A percentile compares a stretch with the other conserved stretches of the same genome.
Conservation (phyloP, 495 filamentous ascomycete species). For the Geopyxis carbonaria region DNA sequence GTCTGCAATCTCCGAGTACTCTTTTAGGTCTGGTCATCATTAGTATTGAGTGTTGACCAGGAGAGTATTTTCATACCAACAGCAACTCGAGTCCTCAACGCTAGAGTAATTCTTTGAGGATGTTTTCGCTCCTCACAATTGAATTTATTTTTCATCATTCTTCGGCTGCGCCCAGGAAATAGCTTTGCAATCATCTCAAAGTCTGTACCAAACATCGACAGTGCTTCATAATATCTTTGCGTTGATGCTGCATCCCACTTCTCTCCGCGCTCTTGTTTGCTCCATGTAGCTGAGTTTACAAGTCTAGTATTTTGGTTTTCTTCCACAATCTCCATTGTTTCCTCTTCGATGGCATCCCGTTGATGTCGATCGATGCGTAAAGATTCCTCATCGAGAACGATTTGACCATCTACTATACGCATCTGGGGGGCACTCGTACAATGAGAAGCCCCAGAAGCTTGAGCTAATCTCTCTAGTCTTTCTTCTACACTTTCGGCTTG, state of each 20-base stretch:
- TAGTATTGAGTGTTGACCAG: neutral
- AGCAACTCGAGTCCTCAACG: constrained; percentile 32
- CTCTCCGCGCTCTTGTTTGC: constrained; percentile 51
- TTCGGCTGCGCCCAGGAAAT: constrained; percentile 58
- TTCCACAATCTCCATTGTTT: constrained; percentile 48
- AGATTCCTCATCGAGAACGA: constrained; percentile 61
- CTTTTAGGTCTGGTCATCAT: constrained; percentile 41
- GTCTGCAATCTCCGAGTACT: constrained; percentile 47
- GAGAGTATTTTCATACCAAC: constrained; percentile 9
- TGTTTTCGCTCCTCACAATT: constrained; percentile 75
- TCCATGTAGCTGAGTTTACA: constrained; percentile 54
- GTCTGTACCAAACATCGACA: constrained; percentile 82
- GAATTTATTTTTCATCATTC: constrained; percentile 82
- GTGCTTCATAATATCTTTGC: constrained; percentile 66
- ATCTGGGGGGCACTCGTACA: constrained; percentile 35
- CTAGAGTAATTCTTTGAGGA: constrained; percentile 47
- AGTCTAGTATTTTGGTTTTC: constrained; percentile 71
- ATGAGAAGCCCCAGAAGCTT: constrained; percentile 9
- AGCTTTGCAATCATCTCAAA: constrained; percentile 74
- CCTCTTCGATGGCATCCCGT: constrained; percentile 38
- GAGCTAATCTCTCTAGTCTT: constrained; percentile 13
- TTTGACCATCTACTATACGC: constrained; percentile 65
- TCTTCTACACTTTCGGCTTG: constrained; percentile 14
- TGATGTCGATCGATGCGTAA: constrained; percentile 67
- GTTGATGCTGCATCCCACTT: constrained; percentile 64